Percentiles rank a stretch among this genome's conserved stretches.
Evolutionary conservation across 352 stramenopile species (phyloP).

Genomic region (Globisporangium okanoganense): DNA sequence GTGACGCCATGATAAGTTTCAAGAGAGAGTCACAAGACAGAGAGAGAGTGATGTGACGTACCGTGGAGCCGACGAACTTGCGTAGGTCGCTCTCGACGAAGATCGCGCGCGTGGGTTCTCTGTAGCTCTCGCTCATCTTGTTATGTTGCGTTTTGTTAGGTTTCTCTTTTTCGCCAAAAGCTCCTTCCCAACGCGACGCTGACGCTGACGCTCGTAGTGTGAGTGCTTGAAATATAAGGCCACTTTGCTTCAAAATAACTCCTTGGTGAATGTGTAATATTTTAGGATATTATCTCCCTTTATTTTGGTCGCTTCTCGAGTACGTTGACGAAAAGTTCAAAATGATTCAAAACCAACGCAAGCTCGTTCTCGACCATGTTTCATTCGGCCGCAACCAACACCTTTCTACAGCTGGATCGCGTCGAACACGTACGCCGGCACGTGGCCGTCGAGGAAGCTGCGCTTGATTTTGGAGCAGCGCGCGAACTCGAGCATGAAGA

Average conservation of each 20-base stretch:
- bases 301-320: neutral
- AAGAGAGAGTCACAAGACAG: neutral
- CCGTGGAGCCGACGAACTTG: slow-evolving; percentile 65
- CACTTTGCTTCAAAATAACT: neutral
- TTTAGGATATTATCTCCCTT: too few relatives aligned
- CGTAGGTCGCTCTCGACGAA: slow-evolving; percentile 71
- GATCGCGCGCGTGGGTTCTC: slow-evolving; percentile 68
- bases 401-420: slow-evolving; percentile 61
- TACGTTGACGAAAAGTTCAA: neutral
- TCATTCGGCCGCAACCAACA: neutral
- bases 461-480: slow-evolving; percentile 82
- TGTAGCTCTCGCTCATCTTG: slow-evolving; percentile 26
- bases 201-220: neutral
- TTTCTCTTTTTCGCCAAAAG: neutral
- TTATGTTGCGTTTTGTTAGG: slow-evolving; percentile 2
- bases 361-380: neutral
- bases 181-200: neutral
- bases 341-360: neutral
- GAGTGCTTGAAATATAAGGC: neutral
- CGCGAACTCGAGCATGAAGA: slow-evolving; percentile 89
- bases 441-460: slow-evolving; percentile 74
- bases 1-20: neutral
- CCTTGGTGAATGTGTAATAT: neutral
- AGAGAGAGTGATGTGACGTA: slow-evolving; percentile 14
- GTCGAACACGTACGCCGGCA: slow-evolving; percentile 89